Evolutionary conservation across 495 filamentous ascomycete genomes (phyloP).

Genomic region (Xylaria venustula): DNA sequence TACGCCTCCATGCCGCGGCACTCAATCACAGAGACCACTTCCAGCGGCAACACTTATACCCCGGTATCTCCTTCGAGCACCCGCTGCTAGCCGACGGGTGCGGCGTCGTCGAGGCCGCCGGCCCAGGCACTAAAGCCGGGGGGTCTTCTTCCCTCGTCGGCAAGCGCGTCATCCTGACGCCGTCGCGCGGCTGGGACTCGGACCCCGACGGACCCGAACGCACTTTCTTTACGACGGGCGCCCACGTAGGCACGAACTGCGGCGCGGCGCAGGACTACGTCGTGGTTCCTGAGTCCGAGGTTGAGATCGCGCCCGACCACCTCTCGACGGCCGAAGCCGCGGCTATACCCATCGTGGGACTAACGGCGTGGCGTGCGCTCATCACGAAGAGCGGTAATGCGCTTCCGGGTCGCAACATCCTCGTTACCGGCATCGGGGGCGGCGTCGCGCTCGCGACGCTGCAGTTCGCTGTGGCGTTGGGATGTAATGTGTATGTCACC

Average conservation of each 20-base stretch:
- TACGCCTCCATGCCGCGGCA: slow-evolving; percentile 70
- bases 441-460: slow-evolving; percentile 73
- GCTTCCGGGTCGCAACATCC: slow-evolving; percentile 57
- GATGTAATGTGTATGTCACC: slow-evolving; percentile 68
- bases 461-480: slow-evolving; percentile 65
- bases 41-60: slow-evolving; percentile 89
- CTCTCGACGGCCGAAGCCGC: slow-evolving; percentile 71
- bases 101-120: slow-evolving; percentile 65
- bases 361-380: slow-evolving; percentile 86
- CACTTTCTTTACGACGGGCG: slow-evolving; percentile 69
- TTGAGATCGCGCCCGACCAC: slow-evolving; percentile 72
- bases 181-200: slow-evolving; percentile 70
- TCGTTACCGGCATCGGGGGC: slow-evolving; percentile 78
- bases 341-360: slow-evolving; percentile 73
- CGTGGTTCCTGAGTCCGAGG: slow-evolving; percentile 64
- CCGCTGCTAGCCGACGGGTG: slow-evolving; percentile 79
- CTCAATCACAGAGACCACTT: slow-evolving; percentile 94
- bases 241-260: slow-evolving; percentile 56
- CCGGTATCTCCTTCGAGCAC: slow-evolving; percentile 66
- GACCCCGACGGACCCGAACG: slow-evolving; percentile 72
- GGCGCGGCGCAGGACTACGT: slow-evolving; percentile 74
- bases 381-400: slow-evolving; percentile 68
- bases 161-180: slow-evolving; percentile 73
- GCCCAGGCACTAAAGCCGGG: slow-evolving; percentile 46
- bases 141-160: slow-evolving; percentile 37